Evolutionary conservation across 2,329 filamentous ascomycete species (phyloP).

Genomic region (Venturia asperata): DNA sequence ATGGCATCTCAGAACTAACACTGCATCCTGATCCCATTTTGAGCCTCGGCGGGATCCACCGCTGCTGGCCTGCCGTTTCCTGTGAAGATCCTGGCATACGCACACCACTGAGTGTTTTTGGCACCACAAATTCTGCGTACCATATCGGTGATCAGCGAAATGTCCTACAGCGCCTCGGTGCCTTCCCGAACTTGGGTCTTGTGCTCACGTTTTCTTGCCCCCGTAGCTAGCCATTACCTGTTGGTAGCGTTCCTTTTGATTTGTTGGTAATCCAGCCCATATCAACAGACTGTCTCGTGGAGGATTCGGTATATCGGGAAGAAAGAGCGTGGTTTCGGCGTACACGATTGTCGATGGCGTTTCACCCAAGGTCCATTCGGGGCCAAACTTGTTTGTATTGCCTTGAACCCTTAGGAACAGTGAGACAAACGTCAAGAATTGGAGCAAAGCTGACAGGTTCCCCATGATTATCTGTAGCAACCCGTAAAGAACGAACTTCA

Average conservation of each 20-base stretch:
- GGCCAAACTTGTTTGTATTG: background rate
- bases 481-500: no score
- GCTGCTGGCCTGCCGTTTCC: background rate
- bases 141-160: background rate
- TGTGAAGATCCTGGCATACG: background rate
- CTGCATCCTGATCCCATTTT: constrained; percentile 2
- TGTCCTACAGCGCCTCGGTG: background rate
- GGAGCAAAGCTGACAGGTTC: background rate
- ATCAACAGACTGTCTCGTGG: background rate
- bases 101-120: background rate
- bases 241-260: constrained; percentile 5
- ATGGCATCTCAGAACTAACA: background rate
- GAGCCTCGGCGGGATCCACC: background rate
- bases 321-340: constrained; percentile 12
- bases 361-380: background rate
- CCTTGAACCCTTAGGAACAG: background rate
- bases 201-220: background rate
- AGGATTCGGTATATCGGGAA: background rate
- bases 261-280: constrained; percentile 14
- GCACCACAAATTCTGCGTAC: constrained; percentile 6
- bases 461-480: background rate
- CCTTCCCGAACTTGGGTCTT: no score
- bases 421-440: background rate
- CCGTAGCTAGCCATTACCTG: constrained; percentile 3
- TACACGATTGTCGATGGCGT: background rate